phyloP scores from a whole-genome alignment of 106 monocot genomes.

The Iris macrosiphon region DNA sequence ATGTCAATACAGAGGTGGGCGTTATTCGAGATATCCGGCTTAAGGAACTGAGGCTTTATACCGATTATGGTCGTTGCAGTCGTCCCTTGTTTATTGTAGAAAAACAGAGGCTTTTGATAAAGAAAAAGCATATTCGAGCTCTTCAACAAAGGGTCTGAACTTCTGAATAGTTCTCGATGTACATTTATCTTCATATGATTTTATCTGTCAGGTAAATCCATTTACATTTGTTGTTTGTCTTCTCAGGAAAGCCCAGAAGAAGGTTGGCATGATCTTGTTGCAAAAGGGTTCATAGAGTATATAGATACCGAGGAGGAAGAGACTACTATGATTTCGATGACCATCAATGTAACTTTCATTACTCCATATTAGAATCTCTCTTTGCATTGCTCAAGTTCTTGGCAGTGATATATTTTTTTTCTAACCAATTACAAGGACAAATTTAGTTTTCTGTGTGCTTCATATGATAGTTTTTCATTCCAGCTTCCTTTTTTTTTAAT shows the following conservation, averaged over 20 bases:
- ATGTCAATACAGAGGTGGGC: conserved; percentile 91
- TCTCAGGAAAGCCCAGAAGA: conserved; percentile 78
- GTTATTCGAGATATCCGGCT: conserved; percentile 92
- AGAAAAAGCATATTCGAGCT: conserved; percentile 80
- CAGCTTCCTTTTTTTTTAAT: no score
- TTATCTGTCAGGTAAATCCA: not conserved
- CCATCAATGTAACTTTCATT: conserved; percentile 74
- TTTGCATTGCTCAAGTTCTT: no score
- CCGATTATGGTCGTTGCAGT: conserved; percentile 93
- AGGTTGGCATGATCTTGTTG: conserved; percentile 96
- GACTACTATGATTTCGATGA: conserved; percentile 99
- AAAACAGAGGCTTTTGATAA: conserved; percentile 82
- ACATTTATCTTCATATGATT: not conserved
- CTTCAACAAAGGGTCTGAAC: conserved; percentile 72
- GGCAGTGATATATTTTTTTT: no score
- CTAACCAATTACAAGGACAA: no score
- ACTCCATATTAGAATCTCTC: no score
- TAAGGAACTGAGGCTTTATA: conserved; percentile 85
- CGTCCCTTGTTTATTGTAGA: conserved; percentile 98
- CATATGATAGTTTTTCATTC: no score
- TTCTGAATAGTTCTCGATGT: not conserved
- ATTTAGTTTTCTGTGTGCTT: no score
- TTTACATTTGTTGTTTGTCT: not conserved
- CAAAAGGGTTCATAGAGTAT: conserved; percentile 93
- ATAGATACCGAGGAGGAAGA: conserved; percentile 99